Percentiles rank a stretch among this genome's conserved stretches.
phyloP scores from a whole-genome alignment of 129 eudicot species.

The Daucus carota region DH1_v3.0 NC_030386.2:32094501-32095000 shows the following conservation, averaged over 20 bases:
- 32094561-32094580: not conserved
- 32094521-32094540: not conserved
- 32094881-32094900: too few relatives aligned
- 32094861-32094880: too few relatives aligned
- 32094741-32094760: not conserved
- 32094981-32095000: not conserved
- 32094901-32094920: too few relatives aligned
- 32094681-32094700: not conserved
- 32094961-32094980: too few relatives aligned
- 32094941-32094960: not conserved
- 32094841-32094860: not conserved
- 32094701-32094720: not conserved
- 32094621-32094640: not conserved
- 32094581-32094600: not conserved
- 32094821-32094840: not conserved
- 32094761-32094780: not conserved
- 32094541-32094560: not conserved
- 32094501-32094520: not conserved
- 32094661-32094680: not conserved
- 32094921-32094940: not conserved
- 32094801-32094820: not conserved
- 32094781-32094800: too few relatives aligned
- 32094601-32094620: not conserved
- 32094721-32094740: not conserved
- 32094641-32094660: not conserved